phyloP scores from a whole-genome alignment of 176 grass and related monocot genomes.

The Lolium multiflorum region DNA sequence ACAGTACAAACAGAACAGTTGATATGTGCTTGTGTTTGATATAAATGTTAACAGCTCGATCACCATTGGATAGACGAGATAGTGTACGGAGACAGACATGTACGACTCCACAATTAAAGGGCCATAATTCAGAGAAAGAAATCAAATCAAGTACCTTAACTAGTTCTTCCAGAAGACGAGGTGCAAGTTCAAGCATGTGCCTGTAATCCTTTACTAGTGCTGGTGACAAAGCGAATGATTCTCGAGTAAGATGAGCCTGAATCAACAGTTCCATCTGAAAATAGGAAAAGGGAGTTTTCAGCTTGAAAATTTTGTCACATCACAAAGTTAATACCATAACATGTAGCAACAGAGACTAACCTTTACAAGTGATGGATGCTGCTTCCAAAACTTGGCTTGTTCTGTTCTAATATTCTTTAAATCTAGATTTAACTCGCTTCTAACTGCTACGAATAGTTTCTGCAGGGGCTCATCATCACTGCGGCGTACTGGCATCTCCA shows the following conservation, averaged over 20 bases:
- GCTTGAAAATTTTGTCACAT: slow-evolving; percentile 8
- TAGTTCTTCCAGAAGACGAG: slow-evolving; percentile 93
- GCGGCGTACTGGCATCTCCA: slow-evolving; percentile 97
- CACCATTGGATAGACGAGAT: too few species aligned
- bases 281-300: slow-evolving; percentile 24
- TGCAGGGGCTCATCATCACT: slow-evolving; percentile 97
- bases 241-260: slow-evolving; percentile 88
- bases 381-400: slow-evolving; percentile 99
- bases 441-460: slow-evolving; percentile 92
- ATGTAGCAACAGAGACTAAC: slow-evolving; percentile 46
- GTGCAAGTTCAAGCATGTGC: slow-evolving; percentile 99
- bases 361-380: slow-evolving; percentile 98
- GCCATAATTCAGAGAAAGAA: background rate
- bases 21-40: background rate
- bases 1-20: background rate
- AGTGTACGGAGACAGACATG: too few species aligned
- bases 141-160: slow-evolving; percentile 69
- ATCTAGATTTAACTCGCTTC: slow-evolving; percentile 98
- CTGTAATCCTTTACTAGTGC: slow-evolving; percentile 83
- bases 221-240: slow-evolving; percentile 67
- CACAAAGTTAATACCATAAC: slow-evolving; percentile 9
- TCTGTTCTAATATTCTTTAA: slow-evolving; percentile 96
- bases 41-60: background rate
- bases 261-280: slow-evolving; percentile 95
- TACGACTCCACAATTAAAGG: background rate